phyloP scores from a whole-genome alignment of 495 filamentous ascomycete species.

The Aspergillus bridgeri region DNA sequence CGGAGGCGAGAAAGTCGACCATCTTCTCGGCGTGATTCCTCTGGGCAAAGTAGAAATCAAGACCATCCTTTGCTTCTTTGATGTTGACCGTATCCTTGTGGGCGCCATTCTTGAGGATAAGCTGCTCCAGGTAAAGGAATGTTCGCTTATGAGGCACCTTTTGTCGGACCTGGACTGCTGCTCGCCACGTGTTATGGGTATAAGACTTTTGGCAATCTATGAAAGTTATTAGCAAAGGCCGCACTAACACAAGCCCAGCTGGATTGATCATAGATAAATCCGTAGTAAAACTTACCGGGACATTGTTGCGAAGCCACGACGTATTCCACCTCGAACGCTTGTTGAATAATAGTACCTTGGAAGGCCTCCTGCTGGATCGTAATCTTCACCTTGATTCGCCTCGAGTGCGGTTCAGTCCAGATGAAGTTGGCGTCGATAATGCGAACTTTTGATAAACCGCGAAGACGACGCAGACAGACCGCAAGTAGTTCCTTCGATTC shows the following conservation, averaged over 20 bases:
- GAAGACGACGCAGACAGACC: constrained; percentile 77
- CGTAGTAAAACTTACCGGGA: constrained; percentile 36
- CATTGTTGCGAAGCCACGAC: constrained; percentile 87
- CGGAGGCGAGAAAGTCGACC: constrained; percentile 81
- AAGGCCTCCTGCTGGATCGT: constrained; percentile 81
- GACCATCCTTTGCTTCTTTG: constrained; percentile 86
- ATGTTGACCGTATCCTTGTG: constrained; percentile 96
- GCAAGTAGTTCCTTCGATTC: constrained; percentile 90
- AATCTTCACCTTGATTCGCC: constrained; percentile 86
- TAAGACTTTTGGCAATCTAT: constrained; percentile 82
- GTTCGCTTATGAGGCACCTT: constrained; percentile 97
- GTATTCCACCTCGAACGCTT: constrained; percentile 92
- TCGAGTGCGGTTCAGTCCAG: constrained; percentile 96
- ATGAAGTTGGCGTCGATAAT: constrained; percentile 95
- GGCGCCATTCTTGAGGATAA: constrained; percentile 89
- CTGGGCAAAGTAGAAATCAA: constrained; percentile 91
- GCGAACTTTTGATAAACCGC: constrained; percentile 77
- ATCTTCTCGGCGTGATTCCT: constrained; percentile 92
- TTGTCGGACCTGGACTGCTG: constrained; percentile 88
- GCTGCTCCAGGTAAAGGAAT: constrained; percentile 92
- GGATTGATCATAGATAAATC: neutral
- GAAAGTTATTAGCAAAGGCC: neutral
- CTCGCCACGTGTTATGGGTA: constrained; percentile 86
- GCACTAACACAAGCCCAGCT: neutral
- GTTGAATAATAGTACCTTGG: constrained; percentile 77